Evolutionary conservation across 192 early-diverging fungal species (phyloP).

Genomic region (Coemansia pectinata): DNA sequence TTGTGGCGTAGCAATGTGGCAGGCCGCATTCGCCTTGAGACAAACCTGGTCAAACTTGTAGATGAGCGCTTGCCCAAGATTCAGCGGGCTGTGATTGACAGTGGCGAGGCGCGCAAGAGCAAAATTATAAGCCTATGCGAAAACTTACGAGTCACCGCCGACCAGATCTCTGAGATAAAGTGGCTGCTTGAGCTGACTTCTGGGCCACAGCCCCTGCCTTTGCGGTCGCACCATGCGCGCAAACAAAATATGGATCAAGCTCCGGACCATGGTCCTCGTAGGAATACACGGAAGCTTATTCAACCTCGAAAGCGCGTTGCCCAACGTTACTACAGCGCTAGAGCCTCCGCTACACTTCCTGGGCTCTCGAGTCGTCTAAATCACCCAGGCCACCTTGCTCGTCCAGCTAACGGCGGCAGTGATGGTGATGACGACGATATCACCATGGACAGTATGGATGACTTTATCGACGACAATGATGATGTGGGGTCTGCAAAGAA

Average conservation of each 20-base stretch:
- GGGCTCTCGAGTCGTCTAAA: neutral
- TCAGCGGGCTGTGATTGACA: constrained; percentile 14
- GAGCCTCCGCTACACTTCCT: neutral
- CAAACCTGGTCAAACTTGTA: constrained; percentile 6
- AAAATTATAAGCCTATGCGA: constrained; percentile 12
- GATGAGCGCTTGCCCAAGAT: constrained; percentile 19
- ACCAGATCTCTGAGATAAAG: constrained; percentile 14
- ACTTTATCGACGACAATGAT: constrained; percentile 41
- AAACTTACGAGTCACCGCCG: constrained; percentile 14
- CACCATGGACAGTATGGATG: constrained; percentile 35
- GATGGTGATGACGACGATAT: neutral
- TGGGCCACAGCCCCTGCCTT: constrained; percentile 10
- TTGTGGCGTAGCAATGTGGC: constrained; percentile 22
- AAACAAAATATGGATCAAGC: neutral
- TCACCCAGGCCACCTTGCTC: neutral
- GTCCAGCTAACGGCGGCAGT: neutral
- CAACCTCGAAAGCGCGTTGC: neutral
- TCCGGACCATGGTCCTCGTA: neutral
- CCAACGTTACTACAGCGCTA: neutral
- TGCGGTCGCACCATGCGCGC: neutral
- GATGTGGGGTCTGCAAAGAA: neutral
- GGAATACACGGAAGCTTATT: neutral
- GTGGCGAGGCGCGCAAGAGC: constrained; percentile 9
- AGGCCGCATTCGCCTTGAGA: neutral
- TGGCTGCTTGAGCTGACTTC: constrained; percentile 32